Evolutionary conservation across 2,329 filamentous ascomycete species (phyloP), one percentile per base, ranked within the genome.

Genomic region (Dactylellina parvicollis): DNA sequence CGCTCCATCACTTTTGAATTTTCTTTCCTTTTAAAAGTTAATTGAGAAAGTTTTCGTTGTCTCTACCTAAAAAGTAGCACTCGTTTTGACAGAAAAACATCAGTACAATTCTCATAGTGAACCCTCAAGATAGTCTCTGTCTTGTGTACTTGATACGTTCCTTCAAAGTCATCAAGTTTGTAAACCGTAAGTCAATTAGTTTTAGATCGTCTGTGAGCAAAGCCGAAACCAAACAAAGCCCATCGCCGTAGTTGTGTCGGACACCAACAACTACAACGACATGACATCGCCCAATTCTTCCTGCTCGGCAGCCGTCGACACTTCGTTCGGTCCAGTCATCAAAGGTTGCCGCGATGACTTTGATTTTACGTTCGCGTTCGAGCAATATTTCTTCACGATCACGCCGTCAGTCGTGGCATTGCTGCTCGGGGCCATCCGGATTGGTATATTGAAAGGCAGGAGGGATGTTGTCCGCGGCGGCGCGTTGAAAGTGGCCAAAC

Each of bases 331-430:
- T 4, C 64, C 64, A 5, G 22, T 61, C 12, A 20, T 69, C n/a
- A 46, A 46, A 26, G 64, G 55, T 20, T 69, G 64, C 26, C 64
- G 57, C 12, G 50, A 59, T 4, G 38, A 40, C n/a, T 71, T 71
- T 24, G 66, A 71, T 32, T 71, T 71, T 50, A 71, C 66, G 1
- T 57, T 71, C 9, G 59, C 66, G 4, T 71, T 71, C 26, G 66
- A 71, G 30, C 47, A 56, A 18, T 71, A 71, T n/a, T 57, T 71
- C 32, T 64, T 71, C 36, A 18, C 42, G 10, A 60, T 60, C 20
- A 32, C 34, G 14, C 66, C 66, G 16, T 62, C 56, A 12, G 14
- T 42, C 14, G 10, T 71, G 14, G 50, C 46, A 4, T 32, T 71
- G 18, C n/a, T 71, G 20, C 22, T 71, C 4, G 57, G 34, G 10